Conservation (phyloP, 805 yeast species). For the Saccharomycodes ludwigii region DNA sequence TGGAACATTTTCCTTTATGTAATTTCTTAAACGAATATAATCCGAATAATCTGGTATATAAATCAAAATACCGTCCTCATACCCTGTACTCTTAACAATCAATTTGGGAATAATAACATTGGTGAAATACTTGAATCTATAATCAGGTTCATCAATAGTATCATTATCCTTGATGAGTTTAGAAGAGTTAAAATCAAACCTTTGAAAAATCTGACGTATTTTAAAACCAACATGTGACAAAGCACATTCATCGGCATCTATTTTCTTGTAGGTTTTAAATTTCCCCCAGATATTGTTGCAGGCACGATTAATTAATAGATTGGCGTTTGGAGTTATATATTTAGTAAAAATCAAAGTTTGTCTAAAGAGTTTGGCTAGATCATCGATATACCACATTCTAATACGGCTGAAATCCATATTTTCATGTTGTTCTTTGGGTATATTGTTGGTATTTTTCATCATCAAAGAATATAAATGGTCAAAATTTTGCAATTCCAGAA, state of each 20-base stretch:
- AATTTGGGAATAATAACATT: conserved; percentile 59
- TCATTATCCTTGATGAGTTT: conserved; percentile 1
- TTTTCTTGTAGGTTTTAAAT: conserved; percentile 38
- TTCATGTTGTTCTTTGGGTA: conserved; percentile 68
- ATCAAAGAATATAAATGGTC: conserved; percentile 59
- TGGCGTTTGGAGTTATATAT: conserved; percentile 70
- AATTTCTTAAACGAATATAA: conserved; percentile 64
- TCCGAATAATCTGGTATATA: conserved; percentile 83
- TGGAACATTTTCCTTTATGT: conserved; percentile 42
- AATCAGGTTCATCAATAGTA: conserved; percentile 54
- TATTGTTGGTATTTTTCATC: conserved; percentile 56
- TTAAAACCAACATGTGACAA: conserved; percentile 55
- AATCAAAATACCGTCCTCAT: conserved; percentile 62
- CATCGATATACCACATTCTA: conserved; percentile 86
- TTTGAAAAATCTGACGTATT: conserved; percentile 55
- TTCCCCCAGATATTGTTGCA: conserved; percentile 50
- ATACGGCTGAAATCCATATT: conserved; percentile 79
- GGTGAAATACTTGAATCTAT: conserved; percentile 71
- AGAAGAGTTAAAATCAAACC: conserved; percentile 49
- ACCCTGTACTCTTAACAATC: conserved; percentile 42
- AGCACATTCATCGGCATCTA: conserved; percentile 36
- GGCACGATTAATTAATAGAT: conserved; percentile 39
- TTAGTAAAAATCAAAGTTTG: conserved; percentile 73
- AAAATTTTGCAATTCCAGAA: conserved; percentile 88
- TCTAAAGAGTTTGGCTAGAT: conserved; percentile 56